phyloP scores from a whole-genome alignment of 352 stramenopile genomes.

The Phytophthora meadii region DNA sequence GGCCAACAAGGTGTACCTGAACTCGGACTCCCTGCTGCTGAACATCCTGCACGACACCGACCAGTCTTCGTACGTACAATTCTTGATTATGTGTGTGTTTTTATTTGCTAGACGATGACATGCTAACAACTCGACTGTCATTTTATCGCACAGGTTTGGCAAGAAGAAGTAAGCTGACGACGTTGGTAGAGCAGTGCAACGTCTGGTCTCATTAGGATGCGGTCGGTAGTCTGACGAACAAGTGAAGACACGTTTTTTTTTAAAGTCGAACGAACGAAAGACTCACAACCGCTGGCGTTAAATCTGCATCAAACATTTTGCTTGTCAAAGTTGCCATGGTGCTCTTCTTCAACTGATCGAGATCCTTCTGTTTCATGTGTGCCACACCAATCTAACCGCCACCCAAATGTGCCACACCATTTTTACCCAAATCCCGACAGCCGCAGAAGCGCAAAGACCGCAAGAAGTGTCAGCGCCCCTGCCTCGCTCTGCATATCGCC shows the following conservation, averaged over 20 bases:
- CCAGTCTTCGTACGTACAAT: constrained; percentile 54
- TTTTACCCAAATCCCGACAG: background rate
- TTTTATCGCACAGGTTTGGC: constrained; percentile 23
- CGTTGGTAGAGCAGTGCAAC: background rate
- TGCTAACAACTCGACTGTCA: background rate
- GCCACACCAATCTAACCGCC: constrained; percentile 23
- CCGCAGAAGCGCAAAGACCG: constrained; percentile 23
- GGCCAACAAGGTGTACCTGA: constrained; percentile 98
- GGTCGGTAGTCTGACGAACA: constrained; percentile 13
- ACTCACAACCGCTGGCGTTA: constrained; percentile 4
- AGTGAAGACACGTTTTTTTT: constrained; percentile 13
- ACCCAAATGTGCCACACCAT: constrained; percentile 4
- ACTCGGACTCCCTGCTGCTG: constrained; percentile 97
- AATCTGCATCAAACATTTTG: background rate
- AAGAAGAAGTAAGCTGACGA: constrained; percentile 53
- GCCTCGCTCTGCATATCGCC: background rate
- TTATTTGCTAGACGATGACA: background rate
- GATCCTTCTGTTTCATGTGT: constrained; percentile 8
- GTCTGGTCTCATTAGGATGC: constrained; percentile 19
- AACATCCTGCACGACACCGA: constrained; percentile 92
- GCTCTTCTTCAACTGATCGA: background rate
- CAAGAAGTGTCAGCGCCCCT: background rate
- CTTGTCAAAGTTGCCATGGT: too few species aligned
- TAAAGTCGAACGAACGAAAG: constrained; percentile 23
- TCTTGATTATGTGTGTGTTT: background rate